Percentiles rank a stretch among this genome's conserved stretches.
Conservation (phyloP, 805 yeast species). For the Schwanniomyces vanrijiae region DNA sequence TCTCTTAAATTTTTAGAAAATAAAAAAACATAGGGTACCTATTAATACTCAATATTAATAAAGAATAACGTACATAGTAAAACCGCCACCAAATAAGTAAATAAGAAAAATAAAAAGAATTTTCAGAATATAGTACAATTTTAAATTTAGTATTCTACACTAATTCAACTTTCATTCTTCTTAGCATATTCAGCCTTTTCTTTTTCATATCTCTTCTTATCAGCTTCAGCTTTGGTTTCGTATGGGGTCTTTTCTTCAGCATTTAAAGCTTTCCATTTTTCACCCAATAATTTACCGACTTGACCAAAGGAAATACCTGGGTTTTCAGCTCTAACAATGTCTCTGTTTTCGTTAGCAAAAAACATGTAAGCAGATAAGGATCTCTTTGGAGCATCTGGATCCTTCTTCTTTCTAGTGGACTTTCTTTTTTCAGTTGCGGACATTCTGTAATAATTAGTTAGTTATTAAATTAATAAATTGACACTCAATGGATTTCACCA, state of each 20-base stretch:
- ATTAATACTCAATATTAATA: constrained; percentile 4
- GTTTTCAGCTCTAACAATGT: constrained; percentile 90
- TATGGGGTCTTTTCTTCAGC: constrained; percentile 86
- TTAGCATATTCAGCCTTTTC: constrained; percentile 85
- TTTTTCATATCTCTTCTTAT: constrained; percentile 96
- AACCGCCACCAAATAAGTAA: neutral
- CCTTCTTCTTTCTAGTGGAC: constrained; percentile 53
- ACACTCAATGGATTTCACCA: neutral
- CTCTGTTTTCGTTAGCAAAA: constrained; percentile 97
- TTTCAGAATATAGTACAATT: constrained; percentile 2
- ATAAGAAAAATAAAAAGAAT: neutral
- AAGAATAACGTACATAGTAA: neutral
- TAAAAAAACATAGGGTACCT: neutral
- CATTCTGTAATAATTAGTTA: constrained; percentile 10
- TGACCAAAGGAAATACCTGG: constrained; percentile 96
- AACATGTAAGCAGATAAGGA: constrained; percentile 98
- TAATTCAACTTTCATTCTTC: constrained; percentile 15
- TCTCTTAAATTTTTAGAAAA: neutral
- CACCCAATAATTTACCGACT: constrained; percentile 94
- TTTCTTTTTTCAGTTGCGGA: constrained; percentile 39
- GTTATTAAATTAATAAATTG: constrained; percentile 3
- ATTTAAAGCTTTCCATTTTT: constrained; percentile 89
- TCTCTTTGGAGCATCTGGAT: constrained; percentile 99
- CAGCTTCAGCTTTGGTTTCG: constrained; percentile 90
- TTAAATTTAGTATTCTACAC: neutral